Conservation (phyloP, 2,329 filamentous ascomycete species). For the Calonectria montana region DNA sequence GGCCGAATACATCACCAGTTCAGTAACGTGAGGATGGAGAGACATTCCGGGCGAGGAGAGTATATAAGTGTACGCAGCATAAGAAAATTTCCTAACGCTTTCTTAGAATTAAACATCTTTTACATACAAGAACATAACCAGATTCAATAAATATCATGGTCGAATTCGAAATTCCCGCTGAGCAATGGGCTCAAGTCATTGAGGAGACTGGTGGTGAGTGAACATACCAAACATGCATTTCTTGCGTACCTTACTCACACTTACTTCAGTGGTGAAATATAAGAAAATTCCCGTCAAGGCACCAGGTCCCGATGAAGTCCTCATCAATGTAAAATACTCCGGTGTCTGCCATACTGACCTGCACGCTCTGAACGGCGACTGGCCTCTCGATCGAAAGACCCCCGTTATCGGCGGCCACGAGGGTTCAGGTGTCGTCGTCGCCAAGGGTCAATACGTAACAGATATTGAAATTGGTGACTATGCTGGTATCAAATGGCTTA, state of each 20-base stretch:
- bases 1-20: conserved; percentile 18
- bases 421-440: conserved; percentile 19
- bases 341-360: conserved; percentile 24
- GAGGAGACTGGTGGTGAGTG: conserved; percentile 19
- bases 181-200: conserved; percentile 24
- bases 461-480: conserved; percentile 19
- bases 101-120: not conserved
- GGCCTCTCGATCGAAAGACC: conserved; percentile 16
- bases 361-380: conserved; percentile 22
- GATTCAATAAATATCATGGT: not conserved
- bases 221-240: not conserved
- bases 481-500: conserved; percentile 25
- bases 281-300: conserved; percentile 11
- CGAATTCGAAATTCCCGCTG: conserved; percentile 19
- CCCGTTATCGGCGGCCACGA: conserved; percentile 21
- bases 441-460: conserved; percentile 9
- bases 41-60: not conserved
- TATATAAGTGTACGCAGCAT: conserved; percentile 5
- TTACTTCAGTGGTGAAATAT: not conserved
- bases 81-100: not conserved
- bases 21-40: not conserved
- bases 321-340: conserved; percentile 21
- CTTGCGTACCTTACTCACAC: not conserved
- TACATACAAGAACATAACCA: not conserved
- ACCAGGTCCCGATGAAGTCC: conserved; percentile 20